Evolutionary conservation across 2,329 filamentous ascomycete species (phyloP), one percentile per base, ranked within the genome.

Genomic region (Pseudopithomyces maydicus): DNA sequence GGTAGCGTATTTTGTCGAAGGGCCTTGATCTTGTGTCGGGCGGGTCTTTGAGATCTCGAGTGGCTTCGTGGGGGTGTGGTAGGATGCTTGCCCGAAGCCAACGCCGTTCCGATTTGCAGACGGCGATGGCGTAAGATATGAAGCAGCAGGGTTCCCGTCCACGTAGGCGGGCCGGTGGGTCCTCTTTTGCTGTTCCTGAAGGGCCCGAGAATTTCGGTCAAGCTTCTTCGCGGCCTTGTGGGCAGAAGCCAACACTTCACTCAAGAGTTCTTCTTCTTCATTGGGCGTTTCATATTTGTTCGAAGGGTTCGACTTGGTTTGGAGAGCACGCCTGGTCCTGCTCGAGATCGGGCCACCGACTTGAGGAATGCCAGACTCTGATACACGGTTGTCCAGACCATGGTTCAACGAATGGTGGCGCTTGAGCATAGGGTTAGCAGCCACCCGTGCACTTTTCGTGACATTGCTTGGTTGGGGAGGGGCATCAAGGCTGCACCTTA

Each of bases 231-330:
- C 90, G 7, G 88, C 91, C 59, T 85, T 86, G 67, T 89, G 88
- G 0, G 92, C 90, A 6, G 90, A 91, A 47, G 88, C 85, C 41
- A 97, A 81, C 19, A 88, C 92, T 77, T 99, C 95, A 65, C 97
- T 93, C 10, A 98, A 83, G 10, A 99, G 84, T 77, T 99, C 95
- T 57, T 99, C 95, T 72, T 98, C 94, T 76, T 99, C 95, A 68
- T 96, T 93, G 1, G 95, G 92, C 0, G 93, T 93, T 71, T 99
- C 95, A 72, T 98, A 97, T 60, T 91, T 89, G 67, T 90, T 89
- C 47, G 90, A 87, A 4, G 90, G 90, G 60, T 92, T 89, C 4
- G 83, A 80, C 14, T 91, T 88, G 73, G 83, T 81, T 58, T 85
- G 83, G 45, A 96, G 85, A 12, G 91, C 89, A 58, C 92, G 85